These are phyloP conservation scores for Collariella sp. DNA, from an alignment of 495 filamentous ascomycete species.

Conservation along the genomic window DNA sequence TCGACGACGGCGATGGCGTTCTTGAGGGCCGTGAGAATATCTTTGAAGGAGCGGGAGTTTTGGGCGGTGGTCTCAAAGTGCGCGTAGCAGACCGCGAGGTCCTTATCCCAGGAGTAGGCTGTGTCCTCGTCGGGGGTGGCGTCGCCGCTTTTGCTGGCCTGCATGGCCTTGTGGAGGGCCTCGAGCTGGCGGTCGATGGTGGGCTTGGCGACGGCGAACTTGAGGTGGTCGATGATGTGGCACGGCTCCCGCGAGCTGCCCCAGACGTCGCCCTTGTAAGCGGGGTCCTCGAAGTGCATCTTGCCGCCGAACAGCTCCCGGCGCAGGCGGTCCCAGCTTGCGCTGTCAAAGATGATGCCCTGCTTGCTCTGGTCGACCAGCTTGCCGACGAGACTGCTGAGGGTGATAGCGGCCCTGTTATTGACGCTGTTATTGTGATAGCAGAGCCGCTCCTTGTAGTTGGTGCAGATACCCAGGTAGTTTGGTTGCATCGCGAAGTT, in stretches of 20 bases:
- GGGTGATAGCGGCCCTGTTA: slow-evolving; percentile 43
- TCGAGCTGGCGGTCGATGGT: slow-evolving; percentile 44
- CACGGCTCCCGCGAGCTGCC: slow-evolving; percentile 32
- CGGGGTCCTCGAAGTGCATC: slow-evolving; percentile 32
- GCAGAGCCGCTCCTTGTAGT: slow-evolving; percentile 60
- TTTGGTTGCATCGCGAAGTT: slow-evolving; percentile 56
- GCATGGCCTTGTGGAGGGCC: slow-evolving; percentile 35
- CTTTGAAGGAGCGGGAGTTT: slow-evolving; percentile 22
- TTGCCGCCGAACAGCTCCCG: slow-evolving; percentile 32
- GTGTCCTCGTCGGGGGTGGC: not conserved
- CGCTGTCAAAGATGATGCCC: slow-evolving; percentile 56
- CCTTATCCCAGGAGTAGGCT: slow-evolving; percentile 35
- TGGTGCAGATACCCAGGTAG: slow-evolving; percentile 66
- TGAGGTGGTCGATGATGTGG: slow-evolving; percentile 67
- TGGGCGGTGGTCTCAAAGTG: slow-evolving; percentile 21
- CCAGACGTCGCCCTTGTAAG: slow-evolving; percentile 31
- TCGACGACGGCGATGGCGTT: slow-evolving; percentile 27
- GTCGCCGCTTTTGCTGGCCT: slow-evolving; percentile 7
- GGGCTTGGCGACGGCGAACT: slow-evolving; percentile 50
- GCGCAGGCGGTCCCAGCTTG: slow-evolving; percentile 46
- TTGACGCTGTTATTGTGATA: slow-evolving; percentile 54
- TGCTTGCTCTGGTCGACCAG: slow-evolving; percentile 78
- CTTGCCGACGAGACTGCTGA: slow-evolving; percentile 64
- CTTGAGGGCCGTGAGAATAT: slow-evolving; percentile 28
- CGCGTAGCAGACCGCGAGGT: slow-evolving; percentile 40